A percentile compares a stretch with the other conserved stretches of the same genome.
Evolutionary conservation across 208 protist genomes (phyloP).

Genomic region (Acanthamoeba culbertsoni): DNA sequence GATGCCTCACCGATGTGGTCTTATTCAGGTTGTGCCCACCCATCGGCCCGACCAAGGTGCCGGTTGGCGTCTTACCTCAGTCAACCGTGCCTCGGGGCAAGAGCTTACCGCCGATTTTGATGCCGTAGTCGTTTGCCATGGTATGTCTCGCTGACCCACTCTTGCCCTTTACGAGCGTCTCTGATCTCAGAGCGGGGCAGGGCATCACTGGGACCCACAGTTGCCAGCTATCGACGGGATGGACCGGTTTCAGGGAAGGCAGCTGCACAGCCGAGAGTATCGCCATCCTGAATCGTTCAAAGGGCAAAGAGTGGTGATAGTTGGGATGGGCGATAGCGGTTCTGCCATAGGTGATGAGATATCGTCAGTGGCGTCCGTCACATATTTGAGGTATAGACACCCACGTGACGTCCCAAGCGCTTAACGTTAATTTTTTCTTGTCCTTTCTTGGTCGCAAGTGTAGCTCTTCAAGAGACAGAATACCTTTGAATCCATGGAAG

Average conservation of each 20-base stretch:
- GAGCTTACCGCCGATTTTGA: neutral
- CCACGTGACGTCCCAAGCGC: neutral
- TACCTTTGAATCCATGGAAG: neutral
- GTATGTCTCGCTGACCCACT: neutral
- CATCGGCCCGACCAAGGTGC: too few relatives aligned
- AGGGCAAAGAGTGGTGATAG: neutral
- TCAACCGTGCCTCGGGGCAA: neutral
- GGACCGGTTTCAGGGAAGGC: neutral
- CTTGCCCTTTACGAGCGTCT: neutral
- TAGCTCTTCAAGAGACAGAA: neutral
- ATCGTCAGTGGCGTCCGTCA: neutral
- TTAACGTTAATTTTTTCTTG: neutral
- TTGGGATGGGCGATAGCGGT: slow-evolving; percentile 32
- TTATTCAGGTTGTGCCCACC: too few relatives aligned
- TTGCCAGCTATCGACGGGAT: neutral
- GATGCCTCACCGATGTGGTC: too few relatives aligned
- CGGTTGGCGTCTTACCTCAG: neutral
- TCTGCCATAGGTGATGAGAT: neutral
- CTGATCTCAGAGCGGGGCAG: neutral
- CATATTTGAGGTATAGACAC: neutral
- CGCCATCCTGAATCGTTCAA: neutral
- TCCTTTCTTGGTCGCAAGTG: neutral
- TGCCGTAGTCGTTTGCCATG: slow-evolving; percentile 21
- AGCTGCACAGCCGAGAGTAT: slow-evolving; percentile 18
- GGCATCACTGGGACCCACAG: neutral